Evolutionary conservation across 1,139 yeast species (phyloP).

Genomic region (Saccharomyces hybrid): DNA sequence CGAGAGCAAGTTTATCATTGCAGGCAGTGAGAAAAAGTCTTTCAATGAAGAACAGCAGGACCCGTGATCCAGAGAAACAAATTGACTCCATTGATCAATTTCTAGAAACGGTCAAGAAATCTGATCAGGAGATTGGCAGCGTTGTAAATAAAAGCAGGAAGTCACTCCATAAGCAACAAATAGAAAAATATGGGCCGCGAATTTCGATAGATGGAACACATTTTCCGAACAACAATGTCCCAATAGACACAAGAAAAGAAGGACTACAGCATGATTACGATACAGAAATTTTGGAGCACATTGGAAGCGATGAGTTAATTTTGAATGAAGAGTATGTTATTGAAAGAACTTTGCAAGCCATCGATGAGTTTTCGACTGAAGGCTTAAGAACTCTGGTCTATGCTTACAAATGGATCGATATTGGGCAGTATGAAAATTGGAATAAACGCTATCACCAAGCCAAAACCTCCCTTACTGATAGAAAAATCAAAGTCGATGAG

Average conservation of each 20-base stretch:
- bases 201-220: constrained; percentile 6
- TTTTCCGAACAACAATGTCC: neutral
- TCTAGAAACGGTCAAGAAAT: constrained; percentile 40
- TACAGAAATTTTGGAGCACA: constrained; percentile 22
- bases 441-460: constrained; percentile 61
- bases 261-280: constrained; percentile 5
- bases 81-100: constrained; percentile 51
- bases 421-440: constrained; percentile 60
- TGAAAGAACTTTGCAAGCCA: constrained; percentile 80
- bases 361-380: constrained; percentile 90
- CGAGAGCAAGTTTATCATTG: constrained; percentile 35
- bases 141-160: constrained; percentile 54
- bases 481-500: constrained; percentile 59
- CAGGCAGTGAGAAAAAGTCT: constrained; percentile 28
- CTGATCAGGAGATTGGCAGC: constrained; percentile 51
- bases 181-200: constrained; percentile 42
- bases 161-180: constrained; percentile 58
- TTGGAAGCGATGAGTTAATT: constrained; percentile 58
- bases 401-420: constrained; percentile 65
- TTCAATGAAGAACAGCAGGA: constrained; percentile 16
- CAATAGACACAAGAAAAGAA: constrained; percentile 6
- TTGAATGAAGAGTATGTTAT: constrained; percentile 71
- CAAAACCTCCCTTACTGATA: constrained; percentile 61
- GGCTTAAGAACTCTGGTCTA: constrained; percentile 87
- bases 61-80: constrained; percentile 32